A percentile compares a stretch with the other conserved stretches of the same genome.
Conservation (phyloP, 768 basidiomycete species). For the Chalciporus chontae region DNA sequence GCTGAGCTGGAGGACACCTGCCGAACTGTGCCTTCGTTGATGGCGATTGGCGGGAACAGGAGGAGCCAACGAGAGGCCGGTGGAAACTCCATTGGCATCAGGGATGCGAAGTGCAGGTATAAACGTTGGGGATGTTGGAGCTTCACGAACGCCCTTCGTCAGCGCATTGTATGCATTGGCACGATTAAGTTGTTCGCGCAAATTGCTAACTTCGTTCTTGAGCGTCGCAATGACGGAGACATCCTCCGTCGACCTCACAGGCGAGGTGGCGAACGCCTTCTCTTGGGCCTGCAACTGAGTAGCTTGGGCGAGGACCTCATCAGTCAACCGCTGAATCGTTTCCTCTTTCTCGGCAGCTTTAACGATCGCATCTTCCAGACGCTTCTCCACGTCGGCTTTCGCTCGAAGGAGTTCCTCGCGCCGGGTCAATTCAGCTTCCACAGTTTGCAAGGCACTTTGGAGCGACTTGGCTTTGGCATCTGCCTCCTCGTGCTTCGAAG, state of each 20-base stretch:
- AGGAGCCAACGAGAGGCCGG: constrained; percentile 41
- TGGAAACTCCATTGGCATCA: constrained; percentile 39
- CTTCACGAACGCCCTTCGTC: constrained; percentile 71
- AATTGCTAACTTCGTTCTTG: constrained; percentile 86
- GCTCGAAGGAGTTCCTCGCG: constrained; percentile 70
- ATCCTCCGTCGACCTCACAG: constrained; percentile 74
- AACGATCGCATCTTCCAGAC: constrained; percentile 71
- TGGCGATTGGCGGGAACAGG: constrained; percentile 48
- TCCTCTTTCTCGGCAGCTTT: constrained; percentile 82
- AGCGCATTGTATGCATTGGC: constrained; percentile 90
- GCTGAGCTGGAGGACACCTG: constrained; percentile 65
- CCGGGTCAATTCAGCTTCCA: constrained; percentile 67
- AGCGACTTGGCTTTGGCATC: constrained; percentile 71
- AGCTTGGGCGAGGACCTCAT: constrained; percentile 71
- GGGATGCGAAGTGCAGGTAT: constrained; percentile 68
- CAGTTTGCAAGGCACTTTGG: constrained; percentile 62
- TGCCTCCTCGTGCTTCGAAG: constrained; percentile 82
- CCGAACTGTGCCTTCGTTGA: constrained; percentile 83
- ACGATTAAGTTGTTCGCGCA: constrained; percentile 94
- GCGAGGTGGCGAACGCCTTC: constrained; percentile 60
- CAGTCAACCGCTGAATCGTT: constrained; percentile 74
- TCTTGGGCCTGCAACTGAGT: constrained; percentile 75
- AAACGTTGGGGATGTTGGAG: constrained; percentile 82
- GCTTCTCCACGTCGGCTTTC: constrained; percentile 78
- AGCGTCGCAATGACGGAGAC: constrained; percentile 82